Conservation (phyloP, 2,329 filamentous ascomycete genomes). For the Decorospora gaudefroyi region DNA sequence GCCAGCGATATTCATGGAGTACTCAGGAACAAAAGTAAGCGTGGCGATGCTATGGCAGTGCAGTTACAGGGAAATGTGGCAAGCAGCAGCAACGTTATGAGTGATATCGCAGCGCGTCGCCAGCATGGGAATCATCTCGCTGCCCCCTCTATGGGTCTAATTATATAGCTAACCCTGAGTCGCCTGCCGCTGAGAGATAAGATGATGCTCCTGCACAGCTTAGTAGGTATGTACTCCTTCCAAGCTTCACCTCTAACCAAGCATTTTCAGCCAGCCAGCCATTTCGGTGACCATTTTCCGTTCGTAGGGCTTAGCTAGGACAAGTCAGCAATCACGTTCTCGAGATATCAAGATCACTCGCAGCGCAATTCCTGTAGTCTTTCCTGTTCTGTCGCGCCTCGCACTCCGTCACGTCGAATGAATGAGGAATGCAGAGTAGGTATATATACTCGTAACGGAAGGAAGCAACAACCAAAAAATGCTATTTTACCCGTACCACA, state of each 20-base stretch:
- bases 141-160: too few relatives aligned
- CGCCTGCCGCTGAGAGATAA: too few relatives aligned
- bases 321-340: conserved; percentile 3
- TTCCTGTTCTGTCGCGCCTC: conserved; percentile 2
- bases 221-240: background rate
- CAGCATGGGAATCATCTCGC: too few relatives aligned
- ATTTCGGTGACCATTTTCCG: conserved; percentile 2
- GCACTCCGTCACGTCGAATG: background rate
- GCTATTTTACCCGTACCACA: background rate
- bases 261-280: background rate
- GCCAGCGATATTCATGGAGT: too few relatives aligned
- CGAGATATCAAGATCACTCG: conserved; percentile 3
- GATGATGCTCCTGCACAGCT: too few relatives aligned
- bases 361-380: background rate
- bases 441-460: background rate
- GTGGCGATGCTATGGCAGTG: too few relatives aligned
- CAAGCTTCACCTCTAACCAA: background rate
- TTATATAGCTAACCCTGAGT: too few relatives aligned
- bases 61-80: too few relatives aligned
- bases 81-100: too few relatives aligned
- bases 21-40: too few relatives aligned
- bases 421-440: background rate
- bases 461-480: too few relatives aligned
- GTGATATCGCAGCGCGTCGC: too few relatives aligned
- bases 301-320: background rate